Evolutionary conservation across 129 eudicot genomes (phyloP).

Genomic region (Heracleum sosnowskyi): DNA sequence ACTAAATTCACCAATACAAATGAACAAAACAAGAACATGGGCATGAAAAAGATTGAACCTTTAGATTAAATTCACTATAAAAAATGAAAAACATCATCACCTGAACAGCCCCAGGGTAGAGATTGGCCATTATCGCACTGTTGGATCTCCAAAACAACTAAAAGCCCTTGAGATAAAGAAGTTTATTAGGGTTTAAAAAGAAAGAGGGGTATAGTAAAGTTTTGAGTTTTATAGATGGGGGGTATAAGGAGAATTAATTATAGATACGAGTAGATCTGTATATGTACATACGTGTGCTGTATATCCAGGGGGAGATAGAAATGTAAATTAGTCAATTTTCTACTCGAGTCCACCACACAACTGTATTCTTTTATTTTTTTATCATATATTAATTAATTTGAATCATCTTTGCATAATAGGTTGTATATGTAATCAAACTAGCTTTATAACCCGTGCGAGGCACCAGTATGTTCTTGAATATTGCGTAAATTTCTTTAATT

Average conservation of each 20-base stretch:
- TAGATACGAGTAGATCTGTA: slow-evolving; percentile 5
- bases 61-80: neutral
- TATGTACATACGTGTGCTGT: neutral
- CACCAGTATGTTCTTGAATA: too few relatives aligned
- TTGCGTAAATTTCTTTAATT: too few relatives aligned
- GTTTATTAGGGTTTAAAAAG: slow-evolving; percentile 12
- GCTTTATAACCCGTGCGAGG: too few relatives aligned
- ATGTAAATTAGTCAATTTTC: neutral
- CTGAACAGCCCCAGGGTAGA: slow-evolving; percentile 58
- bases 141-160: slow-evolving; percentile 1
- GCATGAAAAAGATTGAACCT: neutral
- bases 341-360: too few relatives aligned
- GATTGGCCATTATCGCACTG: slow-evolving; percentile 50
- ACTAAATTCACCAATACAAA: neutral
- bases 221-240: neutral
- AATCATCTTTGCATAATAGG: too few relatives aligned
- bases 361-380: too few relatives aligned
- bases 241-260: neutral
- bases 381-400: too few relatives aligned
- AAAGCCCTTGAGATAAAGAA: slow-evolving; percentile 21
- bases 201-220: neutral
- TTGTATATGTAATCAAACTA: too few relatives aligned
- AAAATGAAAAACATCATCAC: slow-evolving; percentile 15
- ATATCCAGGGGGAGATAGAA: neutral
- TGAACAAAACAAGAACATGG: neutral